These are phyloP conservation scores for Clathrospora elynae DNA, from an alignment of 2,329 filamentous ascomycete species.

Conservation along the genomic window DNA sequence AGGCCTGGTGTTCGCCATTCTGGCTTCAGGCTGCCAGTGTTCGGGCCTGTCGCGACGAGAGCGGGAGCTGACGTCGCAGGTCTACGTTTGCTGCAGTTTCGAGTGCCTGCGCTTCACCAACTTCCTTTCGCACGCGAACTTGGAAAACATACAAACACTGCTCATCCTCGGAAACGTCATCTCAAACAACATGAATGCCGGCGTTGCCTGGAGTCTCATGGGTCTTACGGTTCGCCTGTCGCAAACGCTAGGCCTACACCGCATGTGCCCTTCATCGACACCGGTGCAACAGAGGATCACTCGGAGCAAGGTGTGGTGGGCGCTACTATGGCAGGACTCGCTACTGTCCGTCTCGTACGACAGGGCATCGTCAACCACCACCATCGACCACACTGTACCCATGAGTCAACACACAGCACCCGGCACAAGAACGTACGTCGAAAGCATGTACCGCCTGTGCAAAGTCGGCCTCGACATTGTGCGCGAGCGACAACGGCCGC, in stretches of 20 bases:
- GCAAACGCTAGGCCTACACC: constrained; percentile 64
- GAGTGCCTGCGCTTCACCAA: constrained; percentile 68
- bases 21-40: constrained; percentile 67
- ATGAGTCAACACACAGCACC: constrained; percentile 51
- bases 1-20: constrained; percentile 64
- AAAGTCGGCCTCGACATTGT: constrained; percentile 66
- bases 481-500: constrained; percentile 60
- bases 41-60: constrained; percentile 63
- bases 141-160: constrained; percentile 66
- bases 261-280: constrained; percentile 61
- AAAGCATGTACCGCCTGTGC: constrained; percentile 62
- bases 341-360: constrained; percentile 68
- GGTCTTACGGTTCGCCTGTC: constrained; percentile 65
- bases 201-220: constrained; percentile 65
- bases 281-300: constrained; percentile 51
- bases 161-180: constrained; percentile 66
- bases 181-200: constrained; percentile 68
- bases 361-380: constrained; percentile 62
- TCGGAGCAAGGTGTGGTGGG: constrained; percentile 59
- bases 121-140: constrained; percentile 64
- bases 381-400: constrained; percentile 54
- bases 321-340: constrained; percentile 68
- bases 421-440: constrained; percentile 61
- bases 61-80: constrained; percentile 66
- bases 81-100: constrained; percentile 69